These are phyloP conservation scores for Pestalotiopsis fici DNA, from an alignment of 2,329 filamentous ascomycete species.

Conservation along the genomic window DNA sequence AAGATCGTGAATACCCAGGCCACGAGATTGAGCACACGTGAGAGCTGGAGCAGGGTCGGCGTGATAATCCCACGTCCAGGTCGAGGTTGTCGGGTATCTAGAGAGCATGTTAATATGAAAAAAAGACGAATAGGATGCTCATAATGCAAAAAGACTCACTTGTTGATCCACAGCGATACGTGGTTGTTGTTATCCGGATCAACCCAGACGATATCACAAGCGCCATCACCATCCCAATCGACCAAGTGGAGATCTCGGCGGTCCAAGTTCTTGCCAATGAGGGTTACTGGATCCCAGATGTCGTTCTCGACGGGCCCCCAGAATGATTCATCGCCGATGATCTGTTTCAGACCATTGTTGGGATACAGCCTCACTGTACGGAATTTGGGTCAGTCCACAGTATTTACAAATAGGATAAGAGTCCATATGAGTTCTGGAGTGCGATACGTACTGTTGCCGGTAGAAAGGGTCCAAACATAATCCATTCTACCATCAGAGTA, in stretches of 20 bases:
- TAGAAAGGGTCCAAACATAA: slow-evolving; percentile 22
- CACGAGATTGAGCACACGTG: slow-evolving; percentile 23
- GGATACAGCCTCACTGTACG: slow-evolving; percentile 14
- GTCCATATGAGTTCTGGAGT: not conserved
- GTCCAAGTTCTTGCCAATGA: slow-evolving; percentile 10
- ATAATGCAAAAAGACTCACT: not conserved
- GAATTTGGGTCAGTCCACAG: not conserved
- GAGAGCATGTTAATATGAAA: not conserved
- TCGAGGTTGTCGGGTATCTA: slow-evolving; percentile 2
- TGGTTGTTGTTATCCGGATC: slow-evolving; percentile 23
- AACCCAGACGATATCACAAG: slow-evolving; percentile 32
- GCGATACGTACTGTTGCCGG: slow-evolving; percentile 6
- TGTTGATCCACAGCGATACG: slow-evolving; percentile 27
- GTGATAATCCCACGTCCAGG: slow-evolving; percentile 11
- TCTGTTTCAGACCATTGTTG: slow-evolving; percentile 8
- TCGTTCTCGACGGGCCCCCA: slow-evolving; percentile 12
- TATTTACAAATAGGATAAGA: not conserved
- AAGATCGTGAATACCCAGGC: slow-evolving; percentile 25
- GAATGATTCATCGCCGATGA: slow-evolving; percentile 10
- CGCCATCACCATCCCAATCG: slow-evolving; percentile 38
- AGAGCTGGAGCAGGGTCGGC: slow-evolving; percentile 7
- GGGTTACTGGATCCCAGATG: slow-evolving; percentile 13
- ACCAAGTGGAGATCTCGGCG: slow-evolving; percentile 32
- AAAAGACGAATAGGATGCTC: too few species aligned
- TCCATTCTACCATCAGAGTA: slow-evolving; percentile 22